phyloP scores from a whole-genome alignment of 805 yeast species.

The Martiniozyma abietophila region DNA sequence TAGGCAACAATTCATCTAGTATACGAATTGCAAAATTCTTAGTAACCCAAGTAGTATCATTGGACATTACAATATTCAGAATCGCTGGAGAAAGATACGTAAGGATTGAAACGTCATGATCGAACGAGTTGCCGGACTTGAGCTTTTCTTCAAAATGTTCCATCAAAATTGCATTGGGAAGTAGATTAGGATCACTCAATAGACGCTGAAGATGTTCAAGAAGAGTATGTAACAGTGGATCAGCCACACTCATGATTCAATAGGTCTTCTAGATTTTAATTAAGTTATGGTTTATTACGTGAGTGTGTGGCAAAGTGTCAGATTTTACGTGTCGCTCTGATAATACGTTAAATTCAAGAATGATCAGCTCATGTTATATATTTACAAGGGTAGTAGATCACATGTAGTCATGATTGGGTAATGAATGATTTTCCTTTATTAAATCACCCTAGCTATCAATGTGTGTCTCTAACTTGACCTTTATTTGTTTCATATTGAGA shows the following conservation, averaged over 20 bases:
- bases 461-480: no score
- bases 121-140: constrained; percentile 13
- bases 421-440: no score
- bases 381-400: no score
- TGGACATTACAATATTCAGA: constrained; percentile 19
- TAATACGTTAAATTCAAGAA: no score
- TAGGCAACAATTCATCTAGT: constrained; percentile 20
- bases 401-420: no score
- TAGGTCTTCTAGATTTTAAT: no score
- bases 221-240: constrained; percentile 15
- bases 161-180: constrained; percentile 13
- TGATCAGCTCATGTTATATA: no score
- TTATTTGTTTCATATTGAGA: no score
- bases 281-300: no score
- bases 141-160: constrained; percentile 14
- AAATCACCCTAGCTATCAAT: no score
- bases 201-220: constrained; percentile 14
- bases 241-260: constrained; percentile 10
- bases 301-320: no score
- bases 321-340: no score
- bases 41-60: constrained; percentile 16
- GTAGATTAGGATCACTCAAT: constrained; percentile 3
- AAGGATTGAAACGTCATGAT: constrained; percentile 9
- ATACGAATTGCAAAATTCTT: constrained; percentile 16
- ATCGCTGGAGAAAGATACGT: constrained; percentile 16